Evolutionary conservation across 108 stramenopile species (phyloP), one percentile per base, ranked within the genome.

Genomic region (Skeletonema costatum): DNA sequence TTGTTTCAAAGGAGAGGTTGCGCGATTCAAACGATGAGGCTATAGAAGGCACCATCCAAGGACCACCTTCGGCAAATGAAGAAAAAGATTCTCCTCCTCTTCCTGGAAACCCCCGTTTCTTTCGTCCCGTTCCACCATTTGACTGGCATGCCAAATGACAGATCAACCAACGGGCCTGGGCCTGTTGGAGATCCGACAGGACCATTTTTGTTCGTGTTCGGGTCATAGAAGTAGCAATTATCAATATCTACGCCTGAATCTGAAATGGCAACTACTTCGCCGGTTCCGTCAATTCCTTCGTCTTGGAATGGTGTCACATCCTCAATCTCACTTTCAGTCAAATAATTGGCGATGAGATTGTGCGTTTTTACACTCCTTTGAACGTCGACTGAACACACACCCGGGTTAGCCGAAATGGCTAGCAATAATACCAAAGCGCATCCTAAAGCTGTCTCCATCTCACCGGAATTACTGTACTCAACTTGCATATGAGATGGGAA

Each of bases 121-220:
- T 69, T 65, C 82, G 91, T 64, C 74, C 83, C 5, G 91, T 94
- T 12, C 90, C 93, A 38, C 93, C 93, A 13, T 95, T 89, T 66
- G 68, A 87, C 35, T 95, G 90, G 90, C 91, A 91, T 85, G 88
- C 25, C 0, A 25, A 25, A 25, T 25, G 25, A 25, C 25, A 25
- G 25, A 25, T 25, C 25, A 25, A 25, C 25, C 25, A 25, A 25
- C 25, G 25, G 25, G 25, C 25, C 25, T 25, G 25, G 25, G 25
- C 25, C 25, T 25, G 25, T 25, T 25, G 25, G 25, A 25, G 25
- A 25, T 25, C 25, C 25, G 25, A 25, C 25, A 25, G 25, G 0
- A 25, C 25, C 25, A 25, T 25, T 25, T 25, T 25, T 25, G 25
- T 25, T 25, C 0, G 25, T 17, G 13, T 66, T 32, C 12, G 44